Conservation (phyloP, 805 yeast species). For the Saccharomyces kudriavzevii region DNA sequence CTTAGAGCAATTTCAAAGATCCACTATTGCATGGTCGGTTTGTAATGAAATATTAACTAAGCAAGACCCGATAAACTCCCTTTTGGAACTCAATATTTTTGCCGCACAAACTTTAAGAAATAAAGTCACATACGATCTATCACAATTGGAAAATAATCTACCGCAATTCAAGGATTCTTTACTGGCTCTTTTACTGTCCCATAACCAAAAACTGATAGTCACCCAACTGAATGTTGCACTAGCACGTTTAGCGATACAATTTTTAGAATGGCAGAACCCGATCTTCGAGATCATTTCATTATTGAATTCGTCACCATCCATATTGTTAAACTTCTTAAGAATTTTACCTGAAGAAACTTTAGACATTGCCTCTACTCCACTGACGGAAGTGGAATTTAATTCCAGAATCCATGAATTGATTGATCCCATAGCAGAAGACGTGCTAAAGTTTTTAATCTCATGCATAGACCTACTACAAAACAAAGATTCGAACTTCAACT, state of each 20-base stretch:
- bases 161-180: conserved; percentile 60
- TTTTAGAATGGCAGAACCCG: conserved; percentile 62
- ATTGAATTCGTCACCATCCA: conserved; percentile 34
- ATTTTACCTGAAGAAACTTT: conserved; percentile 87
- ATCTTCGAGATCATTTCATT: conserved; percentile 54
- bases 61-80: conserved; percentile 21
- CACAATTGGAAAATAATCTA: conserved; percentile 56
- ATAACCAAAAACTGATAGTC: conserved; percentile 54
- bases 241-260: conserved; percentile 76
- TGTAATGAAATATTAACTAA: conserved; percentile 46
- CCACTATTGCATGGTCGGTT: conserved; percentile 71
- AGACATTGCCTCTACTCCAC: conserved; percentile 66
- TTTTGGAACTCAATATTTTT: conserved; percentile 63
- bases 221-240: conserved; percentile 78
- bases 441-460: conserved; percentile 53
- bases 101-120: conserved; percentile 87
- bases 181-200: conserved; percentile 45
- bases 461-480: conserved; percentile 25
- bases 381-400: conserved; percentile 74
- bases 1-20: conserved; percentile 77
- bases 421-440: conserved; percentile 56
- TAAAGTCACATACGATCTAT: conserved; percentile 73
- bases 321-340: conserved; percentile 67
- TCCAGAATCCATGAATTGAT: conserved; percentile 56
- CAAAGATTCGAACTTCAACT: conserved; percentile 28